Conservation (phyloP, 306 rosid genomes). For the Prunus mira region DNA sequence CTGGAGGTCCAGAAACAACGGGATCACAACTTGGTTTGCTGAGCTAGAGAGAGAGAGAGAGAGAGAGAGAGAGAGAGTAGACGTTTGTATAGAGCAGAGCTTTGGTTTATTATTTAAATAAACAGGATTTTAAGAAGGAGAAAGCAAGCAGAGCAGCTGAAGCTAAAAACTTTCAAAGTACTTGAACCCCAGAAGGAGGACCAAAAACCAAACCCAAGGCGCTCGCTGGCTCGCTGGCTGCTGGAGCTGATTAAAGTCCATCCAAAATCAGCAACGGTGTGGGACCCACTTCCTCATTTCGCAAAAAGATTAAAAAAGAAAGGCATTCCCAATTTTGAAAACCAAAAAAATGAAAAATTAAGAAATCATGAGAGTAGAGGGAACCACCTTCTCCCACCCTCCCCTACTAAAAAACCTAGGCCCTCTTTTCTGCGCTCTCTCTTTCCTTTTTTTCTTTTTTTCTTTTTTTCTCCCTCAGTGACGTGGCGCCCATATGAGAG, state of each 20-base stretch:
- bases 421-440: neutral
- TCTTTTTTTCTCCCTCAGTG: neutral
- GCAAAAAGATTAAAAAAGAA: neutral
- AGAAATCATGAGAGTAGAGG: neutral
- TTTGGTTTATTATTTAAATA: neutral
- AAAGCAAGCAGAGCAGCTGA: neutral
- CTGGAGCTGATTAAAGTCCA: conserved; percentile 15
- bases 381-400: neutral
- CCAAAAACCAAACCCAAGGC: neutral
- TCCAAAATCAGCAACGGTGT: neutral
- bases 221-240: neutral
- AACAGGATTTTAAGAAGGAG: too few relatives aligned
- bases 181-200: conserved; percentile 1
- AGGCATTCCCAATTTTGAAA: too few relatives aligned
- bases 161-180: neutral
- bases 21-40: conserved; percentile 16
- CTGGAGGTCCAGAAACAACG: conserved; percentile 22
- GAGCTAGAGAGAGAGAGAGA: neutral
- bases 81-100: neutral
- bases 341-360: neutral
- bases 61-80: conserved; percentile 10
- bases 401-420: neutral
- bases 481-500: conserved; percentile 25
- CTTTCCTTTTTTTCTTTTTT: neutral
- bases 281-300: conserved; percentile 8